Conservation (phyloP, 352 stramenopile species). For the Phytophthora crassamura region DNA sequence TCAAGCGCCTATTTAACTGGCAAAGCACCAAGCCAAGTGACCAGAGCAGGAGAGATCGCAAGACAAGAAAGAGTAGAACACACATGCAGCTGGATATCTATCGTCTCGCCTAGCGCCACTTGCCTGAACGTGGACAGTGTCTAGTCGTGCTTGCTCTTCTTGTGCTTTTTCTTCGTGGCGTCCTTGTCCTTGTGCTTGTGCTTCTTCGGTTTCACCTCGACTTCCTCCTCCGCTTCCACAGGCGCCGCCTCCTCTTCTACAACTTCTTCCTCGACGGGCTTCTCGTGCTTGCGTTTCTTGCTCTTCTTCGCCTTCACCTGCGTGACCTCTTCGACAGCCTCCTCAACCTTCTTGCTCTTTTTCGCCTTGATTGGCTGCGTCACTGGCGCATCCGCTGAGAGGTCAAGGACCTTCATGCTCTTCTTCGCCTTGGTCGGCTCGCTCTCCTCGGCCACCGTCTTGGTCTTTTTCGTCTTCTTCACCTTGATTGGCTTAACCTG, state of each 20-base stretch:
- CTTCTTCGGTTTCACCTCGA: conserved; percentile 36
- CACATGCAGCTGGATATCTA: conserved; percentile 42
- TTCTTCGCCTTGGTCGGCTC: no score
- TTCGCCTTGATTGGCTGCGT: conserved; percentile 28
- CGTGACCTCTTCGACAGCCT: no score
- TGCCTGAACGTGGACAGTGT: conserved; percentile 18
- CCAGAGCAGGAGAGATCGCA: conserved; percentile 15
- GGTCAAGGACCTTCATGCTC: conserved; percentile 24
- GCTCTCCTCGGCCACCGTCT: no score
- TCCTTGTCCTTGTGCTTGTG: conserved; percentile 44
- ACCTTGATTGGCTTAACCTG: no score
- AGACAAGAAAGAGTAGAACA: conserved; percentile 39
- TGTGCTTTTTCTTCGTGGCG: conserved; percentile 51
- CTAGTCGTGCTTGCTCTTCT: conserved; percentile 70
- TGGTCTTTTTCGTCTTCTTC: no score
- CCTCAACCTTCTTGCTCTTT: conserved; percentile 27
- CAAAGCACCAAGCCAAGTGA: background rate
- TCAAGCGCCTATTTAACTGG: conserved; percentile 31
- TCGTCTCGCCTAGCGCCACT: conserved; percentile 13
- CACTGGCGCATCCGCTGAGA: conserved; percentile 19
- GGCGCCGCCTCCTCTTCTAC: conserved; percentile 30
- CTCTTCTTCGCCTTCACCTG: conserved; percentile 32
- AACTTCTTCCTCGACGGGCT: conserved; percentile 26
- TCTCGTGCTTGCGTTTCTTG: conserved; percentile 46
- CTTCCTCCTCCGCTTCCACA: conserved; percentile 6